These are phyloP conservation scores for Scedosporium dehoogii DNA, from an alignment of 2,329 filamentous ascomycete species.

Conservation along the genomic window DNA sequence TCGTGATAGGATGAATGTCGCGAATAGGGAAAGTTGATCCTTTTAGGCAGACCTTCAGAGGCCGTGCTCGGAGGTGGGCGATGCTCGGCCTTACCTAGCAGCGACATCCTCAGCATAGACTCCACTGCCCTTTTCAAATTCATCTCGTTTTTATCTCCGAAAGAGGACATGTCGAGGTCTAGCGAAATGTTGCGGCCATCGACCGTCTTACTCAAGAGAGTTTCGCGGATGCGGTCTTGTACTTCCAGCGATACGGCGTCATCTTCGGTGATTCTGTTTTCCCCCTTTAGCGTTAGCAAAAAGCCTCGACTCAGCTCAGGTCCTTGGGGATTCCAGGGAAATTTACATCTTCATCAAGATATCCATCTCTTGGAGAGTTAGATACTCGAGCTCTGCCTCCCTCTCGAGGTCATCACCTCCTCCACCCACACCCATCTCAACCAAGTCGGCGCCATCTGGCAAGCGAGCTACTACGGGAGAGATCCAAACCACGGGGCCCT, in stretches of 20 bases:
- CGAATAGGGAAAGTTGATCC: slow-evolving; percentile 68
- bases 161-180: slow-evolving; percentile 18
- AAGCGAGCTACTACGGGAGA: slow-evolving; percentile 64
- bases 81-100: slow-evolving; percentile 7
- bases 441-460: slow-evolving; percentile 49
- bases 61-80: slow-evolving; percentile 1
- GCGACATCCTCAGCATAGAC: slow-evolving; percentile 15
- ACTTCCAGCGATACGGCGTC: slow-evolving; percentile 13
- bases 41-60: slow-evolving; percentile 21
- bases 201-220: slow-evolving; percentile 9
- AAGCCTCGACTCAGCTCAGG: too few relatives aligned
- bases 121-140: slow-evolving; percentile 15
- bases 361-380: slow-evolving; percentile 42
- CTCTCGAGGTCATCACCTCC: slow-evolving; percentile 67
- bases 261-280: slow-evolving; percentile 10
- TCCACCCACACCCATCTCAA: slow-evolving; percentile 68
- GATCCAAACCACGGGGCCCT: slow-evolving; percentile 57
- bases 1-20: slow-evolving; percentile 82
- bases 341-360: slow-evolving; percentile 30
- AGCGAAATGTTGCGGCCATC: slow-evolving; percentile 23
- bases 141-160: slow-evolving; percentile 19
- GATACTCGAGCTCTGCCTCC: slow-evolving; percentile 53
- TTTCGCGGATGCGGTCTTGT: neutral
- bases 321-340: neutral
- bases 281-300: neutral